Conservation (phyloP, 148 eudicot genomes). For the Polygonum maritimum region DNA sequence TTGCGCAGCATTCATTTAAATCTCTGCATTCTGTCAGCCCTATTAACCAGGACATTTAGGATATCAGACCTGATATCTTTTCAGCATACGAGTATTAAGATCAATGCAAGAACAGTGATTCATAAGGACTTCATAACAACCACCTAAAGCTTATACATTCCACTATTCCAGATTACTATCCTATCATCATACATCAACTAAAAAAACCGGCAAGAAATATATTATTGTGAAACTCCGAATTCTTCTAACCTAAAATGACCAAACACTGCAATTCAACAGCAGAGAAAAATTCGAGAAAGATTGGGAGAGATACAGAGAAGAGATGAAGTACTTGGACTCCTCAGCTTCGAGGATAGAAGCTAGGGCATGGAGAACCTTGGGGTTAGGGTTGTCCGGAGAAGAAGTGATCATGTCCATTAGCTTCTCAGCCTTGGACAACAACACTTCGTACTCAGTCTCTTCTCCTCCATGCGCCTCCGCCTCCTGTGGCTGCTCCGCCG, state of each 20-base stretch:
- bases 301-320: background rate
- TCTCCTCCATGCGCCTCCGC: conserved; percentile 13
- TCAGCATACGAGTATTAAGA: background rate
- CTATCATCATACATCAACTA: too few species aligned
- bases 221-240: background rate
- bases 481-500: conserved; percentile 7
- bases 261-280: background rate
- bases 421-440: conserved; percentile 44
- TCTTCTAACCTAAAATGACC: background rate
- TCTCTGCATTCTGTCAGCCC: background rate
- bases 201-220: too few species aligned
- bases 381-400: conserved; percentile 66
- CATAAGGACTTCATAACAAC: too few species aligned
- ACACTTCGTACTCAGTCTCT: conserved; percentile 28
- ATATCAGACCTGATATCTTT: background rate
- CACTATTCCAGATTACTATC: too few species aligned
- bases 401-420: conserved; percentile 73
- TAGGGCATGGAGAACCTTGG: conserved; percentile 62
- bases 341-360: conserved; percentile 73
- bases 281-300: background rate
- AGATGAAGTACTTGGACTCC: conserved; percentile 52
- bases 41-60: background rate
- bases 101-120: background rate
- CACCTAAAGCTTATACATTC: too few species aligned
- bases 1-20: background rate